Evolutionary conservation across 306 rosid genomes (phyloP), one percentile per base, ranked within the genome.

Genomic region (Malus fusca): DNA sequence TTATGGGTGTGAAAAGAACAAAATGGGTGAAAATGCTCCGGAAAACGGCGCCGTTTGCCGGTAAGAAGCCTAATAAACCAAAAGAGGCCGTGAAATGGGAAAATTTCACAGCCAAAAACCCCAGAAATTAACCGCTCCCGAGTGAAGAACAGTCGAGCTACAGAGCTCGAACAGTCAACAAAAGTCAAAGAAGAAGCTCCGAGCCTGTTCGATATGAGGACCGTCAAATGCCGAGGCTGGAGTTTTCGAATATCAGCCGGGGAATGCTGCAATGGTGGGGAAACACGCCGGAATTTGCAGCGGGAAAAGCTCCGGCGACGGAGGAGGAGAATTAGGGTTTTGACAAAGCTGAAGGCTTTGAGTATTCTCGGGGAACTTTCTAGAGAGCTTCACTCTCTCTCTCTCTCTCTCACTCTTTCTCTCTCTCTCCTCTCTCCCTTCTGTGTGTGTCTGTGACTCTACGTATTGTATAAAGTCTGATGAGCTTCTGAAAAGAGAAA

Each of bases 41-140:
- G 31, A 11, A 23, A 55, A 75, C 28, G 56, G 72, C n/a, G 6
- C 80, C 74, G 60, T 71, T 66, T 22, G 78, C 66, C 21, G 75
- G 31, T 33, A 79, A 51, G 67, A 52, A 74, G 65, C 72, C 64
- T 30, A 18, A 28, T 8, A 70, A 42, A 56, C 62, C 77, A 66
- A 75, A 70, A 75, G 63, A 22, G 62, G 42, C 26, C 40, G 55
- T 30, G 35, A 74, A 76, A 58, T 44, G 10, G 37, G 19, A 62
- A 55, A 23, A 13, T 30, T 44, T 46, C 14, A 25, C 17, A 15
- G 11, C 66, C 22, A 18, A 15, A 72, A 88, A 82, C 78, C 87
- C 85, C 69, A 80, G 77, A 85, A 87, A 65, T 25, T 60, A 25
- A 60, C 64, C 75, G 71, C 75, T 43, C 46, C 33, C 25, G 3